Percentiles rank a stretch among this genome's conserved stretches.
Evolutionary conservation across 179 eudicot species (phyloP).

Genomic region (Amaranthus tricolor): DNA sequence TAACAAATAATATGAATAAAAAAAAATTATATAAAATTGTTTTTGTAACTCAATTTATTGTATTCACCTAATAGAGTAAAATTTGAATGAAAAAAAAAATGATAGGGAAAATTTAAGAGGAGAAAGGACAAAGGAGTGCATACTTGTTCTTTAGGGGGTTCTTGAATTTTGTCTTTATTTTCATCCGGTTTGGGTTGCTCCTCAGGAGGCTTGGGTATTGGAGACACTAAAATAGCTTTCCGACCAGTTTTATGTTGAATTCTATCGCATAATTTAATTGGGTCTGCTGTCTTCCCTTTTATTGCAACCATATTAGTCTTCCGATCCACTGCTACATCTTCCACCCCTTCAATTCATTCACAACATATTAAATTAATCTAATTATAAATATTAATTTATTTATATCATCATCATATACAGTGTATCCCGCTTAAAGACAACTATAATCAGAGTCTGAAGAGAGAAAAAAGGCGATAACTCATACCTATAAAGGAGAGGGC

Average conservation of each 20-base stretch:
- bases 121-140: background rate
- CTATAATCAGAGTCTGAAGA: no score
- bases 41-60: no score
- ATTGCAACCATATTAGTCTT: constrained; percentile 59
- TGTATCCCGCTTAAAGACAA: no score
- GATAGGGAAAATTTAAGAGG: background rate
- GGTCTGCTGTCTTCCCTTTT: constrained; percentile 57
- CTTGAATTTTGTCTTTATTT: background rate
- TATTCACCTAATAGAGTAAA: no score
- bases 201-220: constrained; percentile 44
- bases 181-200: constrained; percentile 27
- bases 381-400: no score
- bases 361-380: background rate
- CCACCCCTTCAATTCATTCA: constrained; percentile 47
- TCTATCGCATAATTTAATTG: constrained; percentile 43
- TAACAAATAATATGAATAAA: no score
- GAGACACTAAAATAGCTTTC: constrained; percentile 52
- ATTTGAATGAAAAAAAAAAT: background rate
- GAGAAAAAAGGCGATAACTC: no score
- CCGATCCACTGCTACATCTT: constrained; percentile 55
- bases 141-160: constrained; percentile 30
- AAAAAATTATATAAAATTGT: no score
- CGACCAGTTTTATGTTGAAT: constrained; percentile 61
- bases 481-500: no score
- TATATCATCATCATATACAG: no score